Evolutionary conservation across 2,329 filamentous ascomycete species (phyloP).

Genomic region (Botrytis deweyae): DNA sequence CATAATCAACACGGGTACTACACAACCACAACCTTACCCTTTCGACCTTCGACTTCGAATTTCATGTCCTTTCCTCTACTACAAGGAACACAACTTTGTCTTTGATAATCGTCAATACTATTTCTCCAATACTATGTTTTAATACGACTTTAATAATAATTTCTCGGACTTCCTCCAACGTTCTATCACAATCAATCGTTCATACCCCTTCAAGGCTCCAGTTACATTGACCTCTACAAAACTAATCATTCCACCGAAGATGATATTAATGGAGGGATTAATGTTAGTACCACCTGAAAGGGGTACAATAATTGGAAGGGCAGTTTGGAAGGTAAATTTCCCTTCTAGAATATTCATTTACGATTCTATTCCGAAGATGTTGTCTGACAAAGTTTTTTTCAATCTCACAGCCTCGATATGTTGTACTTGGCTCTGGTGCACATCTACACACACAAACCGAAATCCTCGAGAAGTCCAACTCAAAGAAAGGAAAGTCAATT

Average conservation of each 20-base stretch:
- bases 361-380: conserved; percentile 22
- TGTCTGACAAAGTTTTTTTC: conserved; percentile 5
- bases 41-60: neutral
- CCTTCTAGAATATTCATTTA: conserved; percentile 28
- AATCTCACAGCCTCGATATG: conserved; percentile 54
- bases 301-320: conserved; percentile 51
- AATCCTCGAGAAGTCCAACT: conserved; percentile 27
- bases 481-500: conserved; percentile 21
- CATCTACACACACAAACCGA: conserved; percentile 51
- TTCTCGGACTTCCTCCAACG: neutral
- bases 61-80: neutral
- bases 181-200: neutral
- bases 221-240: neutral
- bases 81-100: neutral
- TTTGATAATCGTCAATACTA: neutral
- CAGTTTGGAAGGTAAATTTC: conserved; percentile 52
- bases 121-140: conserved; percentile 8
- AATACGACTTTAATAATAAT: conserved; percentile 10
- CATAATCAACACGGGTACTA: conserved; percentile 9
- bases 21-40: conserved; percentile 4
- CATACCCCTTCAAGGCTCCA: neutral
- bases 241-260: conserved; percentile 20
- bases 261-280: conserved; percentile 50
- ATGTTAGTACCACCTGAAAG: conserved; percentile 53
- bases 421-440: conserved; percentile 53